These are phyloP conservation scores for Kwoniella sp. DNA, from an alignment of 768 basidiomycete species.

Conservation along the genomic window DNA sequence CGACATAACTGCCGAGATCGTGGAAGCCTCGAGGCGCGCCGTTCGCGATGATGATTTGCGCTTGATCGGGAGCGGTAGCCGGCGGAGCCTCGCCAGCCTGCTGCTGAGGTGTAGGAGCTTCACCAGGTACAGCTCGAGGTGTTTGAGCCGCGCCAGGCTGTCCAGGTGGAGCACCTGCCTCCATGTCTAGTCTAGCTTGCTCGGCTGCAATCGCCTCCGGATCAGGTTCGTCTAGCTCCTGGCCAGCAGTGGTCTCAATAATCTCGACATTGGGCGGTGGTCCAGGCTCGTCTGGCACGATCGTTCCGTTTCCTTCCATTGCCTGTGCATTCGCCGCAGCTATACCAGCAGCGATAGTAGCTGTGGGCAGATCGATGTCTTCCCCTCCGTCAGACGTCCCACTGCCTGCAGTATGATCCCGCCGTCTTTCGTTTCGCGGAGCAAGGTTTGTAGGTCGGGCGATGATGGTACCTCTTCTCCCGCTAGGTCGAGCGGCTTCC, in stretches of 20 bases:
- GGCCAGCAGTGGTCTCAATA: constrained; percentile 25
- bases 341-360: constrained; percentile 35
- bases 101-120: constrained; percentile 30
- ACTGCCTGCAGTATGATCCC: constrained; percentile 38
- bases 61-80: constrained; percentile 23
- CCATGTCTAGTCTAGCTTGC: constrained; percentile 46
- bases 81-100: constrained; percentile 20
- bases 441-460: constrained; percentile 41
- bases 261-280: constrained; percentile 33
- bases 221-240: constrained; percentile 68
- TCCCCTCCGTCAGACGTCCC: constrained; percentile 50
- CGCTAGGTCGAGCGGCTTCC: constrained; percentile 26
- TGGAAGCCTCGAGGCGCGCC: constrained; percentile 55
- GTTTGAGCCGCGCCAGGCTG: constrained; percentile 71
- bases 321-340: constrained; percentile 34
- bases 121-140: constrained; percentile 36
- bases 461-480: constrained; percentile 50
- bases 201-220: constrained; percentile 71
- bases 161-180: constrained; percentile 75
- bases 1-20: constrained; percentile 52
- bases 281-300: constrained; percentile 30
- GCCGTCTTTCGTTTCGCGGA: constrained; percentile 31
- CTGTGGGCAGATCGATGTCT: constrained; percentile 46
- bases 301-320: constrained; percentile 25
- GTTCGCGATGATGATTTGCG: constrained; percentile 54